phyloP scores from a whole-genome alignment of 768 basidiomycete genomes.

The Lentinula detonsa region DNA sequence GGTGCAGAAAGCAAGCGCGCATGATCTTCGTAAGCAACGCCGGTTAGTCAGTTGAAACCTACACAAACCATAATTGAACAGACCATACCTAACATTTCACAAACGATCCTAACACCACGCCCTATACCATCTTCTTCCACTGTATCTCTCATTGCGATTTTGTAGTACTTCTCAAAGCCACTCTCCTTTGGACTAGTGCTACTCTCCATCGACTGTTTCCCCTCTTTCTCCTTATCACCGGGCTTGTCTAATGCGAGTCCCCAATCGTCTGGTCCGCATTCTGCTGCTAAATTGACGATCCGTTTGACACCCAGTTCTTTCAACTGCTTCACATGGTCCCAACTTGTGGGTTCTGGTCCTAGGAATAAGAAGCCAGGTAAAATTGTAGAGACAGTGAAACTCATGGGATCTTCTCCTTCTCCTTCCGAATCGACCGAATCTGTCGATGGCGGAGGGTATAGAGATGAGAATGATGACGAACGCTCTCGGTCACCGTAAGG shows the following conservation, averaged over 20 bases:
- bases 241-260: not conserved
- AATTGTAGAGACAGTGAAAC: slow-evolving; percentile 85
- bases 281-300: slow-evolving; percentile 87
- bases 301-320: slow-evolving; percentile 73
- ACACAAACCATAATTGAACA: not conserved
- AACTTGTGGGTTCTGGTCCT: slow-evolving; percentile 77
- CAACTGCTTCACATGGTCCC: slow-evolving; percentile 73
- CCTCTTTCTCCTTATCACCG: not conserved
- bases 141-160: slow-evolving; percentile 91
- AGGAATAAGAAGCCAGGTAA: slow-evolving; percentile 87
- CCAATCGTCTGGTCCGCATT: slow-evolving; percentile 72
- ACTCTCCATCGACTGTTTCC: not conserved
- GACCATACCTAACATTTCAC: slow-evolving; percentile 76
- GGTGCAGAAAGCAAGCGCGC: slow-evolving; percentile 84
- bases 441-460: slow-evolving; percentile 41
- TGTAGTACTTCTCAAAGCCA: slow-evolving; percentile 78
- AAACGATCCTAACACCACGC: slow-evolving; percentile 76
- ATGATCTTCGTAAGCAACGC: slow-evolving; percentile 55
- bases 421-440: slow-evolving; percentile 12
- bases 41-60: not conserved
- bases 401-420: slow-evolving; percentile 47
- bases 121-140: slow-evolving; percentile 91
- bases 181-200: slow-evolving; percentile 34
- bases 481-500: slow-evolving; percentile 23
- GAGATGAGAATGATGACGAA: not conserved